Conservation (phyloP, 2,329 filamentous ascomycete species). For the Thermoascus crustaceus region DNA sequence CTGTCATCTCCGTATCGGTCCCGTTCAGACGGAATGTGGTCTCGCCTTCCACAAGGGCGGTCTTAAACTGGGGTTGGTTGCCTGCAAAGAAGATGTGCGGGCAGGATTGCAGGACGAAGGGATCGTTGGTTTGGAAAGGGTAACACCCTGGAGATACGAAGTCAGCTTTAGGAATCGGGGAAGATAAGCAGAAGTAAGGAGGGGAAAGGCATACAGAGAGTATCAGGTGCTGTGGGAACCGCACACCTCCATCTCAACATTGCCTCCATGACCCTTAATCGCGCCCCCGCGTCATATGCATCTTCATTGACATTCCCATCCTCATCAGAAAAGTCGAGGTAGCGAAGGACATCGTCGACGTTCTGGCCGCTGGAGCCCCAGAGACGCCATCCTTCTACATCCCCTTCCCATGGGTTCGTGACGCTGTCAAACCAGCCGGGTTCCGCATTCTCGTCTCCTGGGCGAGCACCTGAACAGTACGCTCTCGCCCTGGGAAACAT, state of each 20-base stretch:
- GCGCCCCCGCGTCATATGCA: slow-evolving; percentile 51
- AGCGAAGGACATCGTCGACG: slow-evolving; percentile 87
- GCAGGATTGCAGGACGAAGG: slow-evolving; percentile 74
- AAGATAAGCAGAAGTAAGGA: background rate
- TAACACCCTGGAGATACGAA: slow-evolving; percentile 62
- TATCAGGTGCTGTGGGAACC: slow-evolving; percentile 92
- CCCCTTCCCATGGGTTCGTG: slow-evolving; percentile 89
- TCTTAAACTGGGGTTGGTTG: slow-evolving; percentile 72
- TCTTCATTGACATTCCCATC: slow-evolving; percentile 17
- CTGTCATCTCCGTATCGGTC: slow-evolving; percentile 26
- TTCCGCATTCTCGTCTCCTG: slow-evolving; percentile 31
- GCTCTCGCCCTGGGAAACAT: slow-evolving; percentile 73
- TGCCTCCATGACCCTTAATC: slow-evolving; percentile 84
- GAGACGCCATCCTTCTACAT: slow-evolving; percentile 82
- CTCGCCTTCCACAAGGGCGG: slow-evolving; percentile 54
- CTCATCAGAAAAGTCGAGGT: slow-evolving; percentile 51
- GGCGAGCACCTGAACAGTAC: slow-evolving; percentile 45
- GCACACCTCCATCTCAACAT: slow-evolving; percentile 87
- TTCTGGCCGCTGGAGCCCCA: slow-evolving; percentile 87
- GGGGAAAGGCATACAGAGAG: slow-evolving; percentile 61
- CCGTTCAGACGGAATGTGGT: slow-evolving; percentile 23
- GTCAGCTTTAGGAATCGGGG: slow-evolving; percentile 9
- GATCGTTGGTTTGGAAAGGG: slow-evolving; percentile 89
- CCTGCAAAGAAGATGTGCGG: slow-evolving; percentile 90
- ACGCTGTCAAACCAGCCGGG: slow-evolving; percentile 76